phyloP scores from a whole-genome alignment of 768 basidiomycete species.

The Dentipellis sp. region DNA sequence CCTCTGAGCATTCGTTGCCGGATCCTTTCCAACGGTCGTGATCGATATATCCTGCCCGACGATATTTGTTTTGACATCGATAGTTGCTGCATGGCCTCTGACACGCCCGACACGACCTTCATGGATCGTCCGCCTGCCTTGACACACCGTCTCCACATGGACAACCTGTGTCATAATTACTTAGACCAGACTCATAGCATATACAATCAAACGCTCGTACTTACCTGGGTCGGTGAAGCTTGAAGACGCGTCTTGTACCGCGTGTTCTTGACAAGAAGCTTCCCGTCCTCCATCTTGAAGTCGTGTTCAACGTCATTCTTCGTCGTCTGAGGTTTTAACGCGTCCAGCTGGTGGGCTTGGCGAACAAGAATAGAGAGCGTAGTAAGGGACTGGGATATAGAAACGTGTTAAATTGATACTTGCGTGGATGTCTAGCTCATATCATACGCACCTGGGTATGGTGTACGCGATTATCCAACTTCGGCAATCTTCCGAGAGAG shows the following conservation, averaged over 20 bases:
- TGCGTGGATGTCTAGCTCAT: no score
- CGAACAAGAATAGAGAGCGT: no score
- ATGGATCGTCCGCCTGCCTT: no score
- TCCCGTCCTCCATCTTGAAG: constrained; percentile 18
- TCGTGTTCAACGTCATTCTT: constrained; percentile 31
- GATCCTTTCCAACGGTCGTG: constrained; percentile 44
- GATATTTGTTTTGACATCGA: constrained; percentile 16
- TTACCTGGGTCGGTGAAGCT: constrained; percentile 29
- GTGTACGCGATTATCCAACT: no score
- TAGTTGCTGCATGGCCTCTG: neutral
- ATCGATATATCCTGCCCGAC: constrained; percentile 27
- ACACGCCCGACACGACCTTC: no score
- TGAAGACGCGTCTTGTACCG: constrained; percentile 39
- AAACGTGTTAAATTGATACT: no score
- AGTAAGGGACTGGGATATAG: no score
- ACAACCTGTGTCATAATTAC: constrained; percentile 13
- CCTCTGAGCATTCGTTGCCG: constrained; percentile 49
- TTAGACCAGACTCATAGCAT: constrained; percentile 7
- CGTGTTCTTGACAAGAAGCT: constrained; percentile 24
- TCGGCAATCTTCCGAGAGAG: no score
- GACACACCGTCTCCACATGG: neutral
- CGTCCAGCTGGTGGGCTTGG: constrained; percentile 29
- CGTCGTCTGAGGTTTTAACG: constrained; percentile 34
- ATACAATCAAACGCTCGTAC: constrained; percentile 16
- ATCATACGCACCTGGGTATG: no score